A percentile compares a stretch with the other conserved stretches of the same genome.
Evolutionary conservation across 192 early-diverging fungal genomes (phyloP).

Genomic region (Mortierella claussenii): DNA sequence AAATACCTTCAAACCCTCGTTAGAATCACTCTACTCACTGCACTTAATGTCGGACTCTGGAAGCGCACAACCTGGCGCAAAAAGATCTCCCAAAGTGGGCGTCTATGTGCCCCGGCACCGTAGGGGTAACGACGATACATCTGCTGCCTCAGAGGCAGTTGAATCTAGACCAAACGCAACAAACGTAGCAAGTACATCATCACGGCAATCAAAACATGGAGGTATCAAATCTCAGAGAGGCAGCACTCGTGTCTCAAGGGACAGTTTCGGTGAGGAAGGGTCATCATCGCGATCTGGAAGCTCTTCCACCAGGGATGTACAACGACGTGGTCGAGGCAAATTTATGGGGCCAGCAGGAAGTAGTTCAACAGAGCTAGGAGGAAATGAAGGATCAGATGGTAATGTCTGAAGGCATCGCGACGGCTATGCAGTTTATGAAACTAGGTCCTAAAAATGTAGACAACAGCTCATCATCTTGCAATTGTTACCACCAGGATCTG

Average conservation of each 20-base stretch:
- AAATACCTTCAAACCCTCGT: neutral
- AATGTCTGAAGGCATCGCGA: too few species aligned
- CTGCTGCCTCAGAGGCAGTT: neutral
- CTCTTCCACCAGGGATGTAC: constrained; percentile 18
- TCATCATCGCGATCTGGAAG: constrained; percentile 15
- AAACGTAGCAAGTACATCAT: too few species aligned
- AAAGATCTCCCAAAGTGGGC: constrained; percentile 28
- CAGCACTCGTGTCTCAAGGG: neutral
- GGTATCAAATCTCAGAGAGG: neutral
- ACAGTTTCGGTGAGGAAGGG: neutral
- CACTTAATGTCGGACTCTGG: constrained; percentile 38
- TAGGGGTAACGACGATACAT: constrained; percentile 11
- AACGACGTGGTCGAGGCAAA: constrained; percentile 40
- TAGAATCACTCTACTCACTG: too few species aligned
- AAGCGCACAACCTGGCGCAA: neutral
- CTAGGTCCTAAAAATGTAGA: too few species aligned
- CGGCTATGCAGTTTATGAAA: too few species aligned
- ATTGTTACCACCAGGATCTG: neutral
- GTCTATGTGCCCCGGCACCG: constrained; percentile 49
- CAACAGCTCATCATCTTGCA: constrained; percentile 14
- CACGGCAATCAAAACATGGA: too few species aligned
- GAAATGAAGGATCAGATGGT: too few species aligned
- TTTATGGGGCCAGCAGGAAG: constrained; percentile 36
- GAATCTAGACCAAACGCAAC: constrained; percentile 1
- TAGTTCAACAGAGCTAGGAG: too few species aligned